Evolutionary conservation across 129 eudicot genomes (phyloP), one percentile per base, ranked within the genome.

Genomic region (Lonicera japonica): DNA sequence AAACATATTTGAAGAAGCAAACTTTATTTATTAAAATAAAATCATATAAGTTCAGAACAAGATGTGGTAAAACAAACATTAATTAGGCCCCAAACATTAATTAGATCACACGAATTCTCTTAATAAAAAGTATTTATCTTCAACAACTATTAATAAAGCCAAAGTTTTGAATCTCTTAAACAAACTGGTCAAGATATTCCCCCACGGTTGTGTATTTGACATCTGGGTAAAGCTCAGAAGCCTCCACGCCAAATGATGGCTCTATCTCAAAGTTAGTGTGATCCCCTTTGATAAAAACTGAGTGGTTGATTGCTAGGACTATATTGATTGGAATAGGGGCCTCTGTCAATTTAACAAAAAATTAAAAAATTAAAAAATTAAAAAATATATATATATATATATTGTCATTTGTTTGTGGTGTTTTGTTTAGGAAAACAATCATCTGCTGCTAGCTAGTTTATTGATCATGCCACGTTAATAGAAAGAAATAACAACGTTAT

Each of bases 221-320:
- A 62, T 90, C 94, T 0, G 95, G 95, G 59, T 90, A 90, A 24
- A 90, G 83, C 71, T 83, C 72, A 10, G 97, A 61, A 62, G 97
- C 95, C 79, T 90, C 97, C 14, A 86, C 83, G 3, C 83, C 94
- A 55, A 79, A 75, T 0, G 89, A 72, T 2, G 87, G 80, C 18
- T 90, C 80, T 11, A 90, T 78, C 61, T 74, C 82, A 61, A 76
- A 86, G 63, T 80, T 78, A 53, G 89, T 75, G 15, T 73, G 80
- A 73, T 83, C 95, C 34, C 97, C 97, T 2, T 77, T 76, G 54
- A 90, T 81, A 25, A 86, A 76, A 1, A 70, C 66, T 9, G 97
- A 66, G 65, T 90, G 94, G 70, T 74, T 79, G 78, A 90, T 69
- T 17, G 95, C 57, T n/a, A 78, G 16, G 9, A 86, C 0, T 5